These are phyloP conservation scores for Heliamphora pulchella DNA, from an alignment of 179 eudicot species.

Conservation along the genomic window DNA sequence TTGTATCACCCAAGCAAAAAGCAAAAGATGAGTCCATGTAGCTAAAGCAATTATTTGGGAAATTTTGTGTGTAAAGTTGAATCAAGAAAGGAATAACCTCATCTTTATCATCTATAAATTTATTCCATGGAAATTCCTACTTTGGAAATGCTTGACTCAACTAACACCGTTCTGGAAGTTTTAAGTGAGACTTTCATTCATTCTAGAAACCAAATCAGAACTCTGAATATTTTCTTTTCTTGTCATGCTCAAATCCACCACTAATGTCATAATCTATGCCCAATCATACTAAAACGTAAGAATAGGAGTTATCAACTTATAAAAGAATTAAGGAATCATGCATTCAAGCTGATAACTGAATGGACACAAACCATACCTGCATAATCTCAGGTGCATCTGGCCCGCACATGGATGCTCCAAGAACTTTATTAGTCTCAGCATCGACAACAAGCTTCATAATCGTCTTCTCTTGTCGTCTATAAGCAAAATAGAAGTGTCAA, in stretches of 20 bases:
- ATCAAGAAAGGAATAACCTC: no score
- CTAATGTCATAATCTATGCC: not conserved
- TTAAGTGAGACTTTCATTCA: no score
- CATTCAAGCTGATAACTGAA: not conserved
- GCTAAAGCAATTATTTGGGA: no score
- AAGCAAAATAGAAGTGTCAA: constrained; percentile 13
- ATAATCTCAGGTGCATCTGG: constrained; percentile 94
- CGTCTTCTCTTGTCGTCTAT: constrained; percentile 87
- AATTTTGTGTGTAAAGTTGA: no score
- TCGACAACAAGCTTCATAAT: constrained; percentile 93
- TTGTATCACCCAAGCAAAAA: no score
- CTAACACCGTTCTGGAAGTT: no score
- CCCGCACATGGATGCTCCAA: constrained; percentile 98
- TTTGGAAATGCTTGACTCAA: no score
- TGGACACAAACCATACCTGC: constrained; percentile 48
- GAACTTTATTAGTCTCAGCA: constrained; percentile 80
- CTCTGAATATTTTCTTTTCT: not conserved
- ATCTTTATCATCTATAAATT: no score
- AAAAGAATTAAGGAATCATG: not conserved
- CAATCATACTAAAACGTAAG: not conserved
- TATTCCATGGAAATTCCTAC: no score
- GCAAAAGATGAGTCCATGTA: no score
- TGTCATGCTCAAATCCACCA: not conserved
- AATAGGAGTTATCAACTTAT: not conserved
- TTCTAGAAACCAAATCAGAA: not conserved